phyloP scores from a whole-genome alignment of 2,329 filamentous ascomycete genomes.

The Macrophomina pseudophaseolina region DNA sequence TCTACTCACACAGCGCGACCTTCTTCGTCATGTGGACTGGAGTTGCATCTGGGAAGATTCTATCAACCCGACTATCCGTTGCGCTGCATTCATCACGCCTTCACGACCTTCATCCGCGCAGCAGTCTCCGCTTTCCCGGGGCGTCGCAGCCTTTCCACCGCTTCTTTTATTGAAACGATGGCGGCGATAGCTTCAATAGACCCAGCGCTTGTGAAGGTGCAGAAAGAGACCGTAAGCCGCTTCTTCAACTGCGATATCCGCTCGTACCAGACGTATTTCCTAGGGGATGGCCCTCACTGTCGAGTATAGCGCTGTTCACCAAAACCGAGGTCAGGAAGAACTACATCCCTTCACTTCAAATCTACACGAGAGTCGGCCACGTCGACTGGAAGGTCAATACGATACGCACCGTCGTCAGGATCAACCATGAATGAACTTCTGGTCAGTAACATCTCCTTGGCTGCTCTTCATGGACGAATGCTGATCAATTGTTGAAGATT shows the following conservation, averaged over 20 bases:
- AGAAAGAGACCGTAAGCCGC: not conserved
- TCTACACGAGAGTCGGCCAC: not conserved
- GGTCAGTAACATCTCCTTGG: not conserved
- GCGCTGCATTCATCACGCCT: too few relatives aligned
- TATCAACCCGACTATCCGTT: too few relatives aligned
- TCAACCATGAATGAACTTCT: not conserved
- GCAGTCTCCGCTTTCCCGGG: too few relatives aligned
- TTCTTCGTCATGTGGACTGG: too few relatives aligned
- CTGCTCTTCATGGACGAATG: not conserved
- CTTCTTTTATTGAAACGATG: too few relatives aligned
- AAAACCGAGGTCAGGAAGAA: not conserved
- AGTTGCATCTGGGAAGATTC: too few relatives aligned
- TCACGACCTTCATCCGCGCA: too few relatives aligned
- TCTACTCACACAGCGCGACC: too few relatives aligned
- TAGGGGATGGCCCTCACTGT: not conserved
- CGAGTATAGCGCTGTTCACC: not conserved
- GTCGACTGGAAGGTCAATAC: not conserved
- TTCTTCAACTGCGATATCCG: not conserved
- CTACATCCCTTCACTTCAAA: not conserved
- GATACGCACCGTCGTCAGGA: not conserved
- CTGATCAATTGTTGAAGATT: not conserved
- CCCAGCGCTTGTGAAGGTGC: too few relatives aligned
- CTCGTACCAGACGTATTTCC: not conserved
- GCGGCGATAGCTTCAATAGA: too few relatives aligned
- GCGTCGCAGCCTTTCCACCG: too few relatives aligned